phyloP scores from a whole-genome alignment of 2,329 filamentous ascomycete genomes.

The Fusarium albidum region DNA sequence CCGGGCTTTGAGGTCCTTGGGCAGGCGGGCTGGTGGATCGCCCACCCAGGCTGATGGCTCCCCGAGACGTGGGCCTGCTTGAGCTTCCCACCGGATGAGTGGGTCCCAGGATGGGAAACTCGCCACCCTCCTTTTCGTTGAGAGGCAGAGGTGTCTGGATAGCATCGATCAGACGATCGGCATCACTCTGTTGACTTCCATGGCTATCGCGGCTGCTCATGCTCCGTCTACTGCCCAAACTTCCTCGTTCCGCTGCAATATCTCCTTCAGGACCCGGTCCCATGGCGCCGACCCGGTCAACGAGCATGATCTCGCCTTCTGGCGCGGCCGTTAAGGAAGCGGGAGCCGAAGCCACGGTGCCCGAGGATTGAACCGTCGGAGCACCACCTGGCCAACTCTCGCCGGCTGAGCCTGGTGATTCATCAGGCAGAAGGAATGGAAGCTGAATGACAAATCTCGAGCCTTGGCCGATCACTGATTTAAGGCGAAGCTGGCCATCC shows the following conservation, averaged over 20 bases:
- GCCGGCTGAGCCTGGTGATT: conserved; percentile 37
- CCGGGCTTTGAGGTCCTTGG: conserved; percentile 13
- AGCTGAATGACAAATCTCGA: conserved; percentile 84
- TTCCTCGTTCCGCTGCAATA: conserved; percentile 19
- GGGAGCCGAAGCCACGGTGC: conserved; percentile 31
- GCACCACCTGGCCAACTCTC: conserved; percentile 3
- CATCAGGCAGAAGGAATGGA: conserved; percentile 71
- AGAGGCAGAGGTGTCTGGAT: conserved; percentile 68
- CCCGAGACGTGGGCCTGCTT: conserved; percentile 7
- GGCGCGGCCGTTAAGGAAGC: conserved; percentile 41
- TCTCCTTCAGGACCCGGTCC: conserved; percentile 22
- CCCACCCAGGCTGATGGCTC: conserved; percentile 5
- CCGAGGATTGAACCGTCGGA: conserved; percentile 12
- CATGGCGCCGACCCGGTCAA: conserved; percentile 55
- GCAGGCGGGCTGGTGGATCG: conserved; percentile 25
- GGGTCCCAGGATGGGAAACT: conserved; percentile 39
- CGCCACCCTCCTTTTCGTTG: conserved; percentile 45
- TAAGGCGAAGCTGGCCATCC: conserved; percentile 85
- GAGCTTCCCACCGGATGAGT: conserved; percentile 26
- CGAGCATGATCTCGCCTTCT: conserved; percentile 67
- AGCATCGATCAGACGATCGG: conserved; percentile 75
- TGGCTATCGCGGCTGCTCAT: conserved; percentile 51
- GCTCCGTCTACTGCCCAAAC: conserved; percentile 44
- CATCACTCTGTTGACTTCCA: conserved; percentile 66
- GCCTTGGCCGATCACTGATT: conserved; percentile 83